A percentile compares a stretch with the other conserved stretches of the same genome.
These are phyloP conservation scores for Trifolium subterraneum DNA, from an alignment of 306 rosid species.

Conservation along the genomic window DNA sequence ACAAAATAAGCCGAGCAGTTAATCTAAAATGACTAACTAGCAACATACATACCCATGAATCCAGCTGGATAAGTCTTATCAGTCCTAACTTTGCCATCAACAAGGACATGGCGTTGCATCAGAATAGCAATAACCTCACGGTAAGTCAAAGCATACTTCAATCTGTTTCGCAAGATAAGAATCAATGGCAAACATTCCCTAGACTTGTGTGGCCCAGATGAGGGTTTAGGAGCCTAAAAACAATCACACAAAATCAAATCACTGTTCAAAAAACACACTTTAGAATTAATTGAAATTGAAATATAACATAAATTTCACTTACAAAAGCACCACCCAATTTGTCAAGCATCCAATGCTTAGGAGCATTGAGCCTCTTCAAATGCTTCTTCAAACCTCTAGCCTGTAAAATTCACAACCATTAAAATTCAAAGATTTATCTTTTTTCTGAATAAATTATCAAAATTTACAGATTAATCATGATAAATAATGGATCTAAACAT, in stretches of 20 bases:
- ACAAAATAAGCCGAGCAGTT: not conserved
- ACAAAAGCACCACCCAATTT: conserved; percentile 26
- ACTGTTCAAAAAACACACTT: not conserved
- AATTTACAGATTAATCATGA: not conserved
- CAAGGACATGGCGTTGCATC: conserved; percentile 57
- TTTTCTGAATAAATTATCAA: not conserved
- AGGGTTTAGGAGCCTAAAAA: conserved; percentile 83
- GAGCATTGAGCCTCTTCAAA: conserved; percentile 24
- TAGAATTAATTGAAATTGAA: not conserved
- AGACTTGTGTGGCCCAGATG: conserved; percentile 91
- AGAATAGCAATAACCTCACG: conserved; percentile 81
- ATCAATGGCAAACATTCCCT: conserved; percentile 85
- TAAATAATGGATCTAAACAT: not conserved
- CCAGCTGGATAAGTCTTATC: conserved; percentile 48
- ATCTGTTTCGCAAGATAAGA: conserved; percentile 66
- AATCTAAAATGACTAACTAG: too few relatives aligned
- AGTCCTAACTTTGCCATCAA: conserved; percentile 11
- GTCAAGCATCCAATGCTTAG: conserved; percentile 26
- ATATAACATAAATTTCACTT: not conserved
- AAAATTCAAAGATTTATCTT: not conserved
- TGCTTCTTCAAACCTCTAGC: conserved; percentile 23
- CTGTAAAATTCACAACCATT: not conserved
- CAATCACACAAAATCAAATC: not conserved
- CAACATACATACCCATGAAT: conserved; percentile 71
- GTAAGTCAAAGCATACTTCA: conserved; percentile 82